These are phyloP conservation scores for Quercus dentata DNA, from an alignment of 306 rosid genomes.

Conservation along the genomic window DNA sequence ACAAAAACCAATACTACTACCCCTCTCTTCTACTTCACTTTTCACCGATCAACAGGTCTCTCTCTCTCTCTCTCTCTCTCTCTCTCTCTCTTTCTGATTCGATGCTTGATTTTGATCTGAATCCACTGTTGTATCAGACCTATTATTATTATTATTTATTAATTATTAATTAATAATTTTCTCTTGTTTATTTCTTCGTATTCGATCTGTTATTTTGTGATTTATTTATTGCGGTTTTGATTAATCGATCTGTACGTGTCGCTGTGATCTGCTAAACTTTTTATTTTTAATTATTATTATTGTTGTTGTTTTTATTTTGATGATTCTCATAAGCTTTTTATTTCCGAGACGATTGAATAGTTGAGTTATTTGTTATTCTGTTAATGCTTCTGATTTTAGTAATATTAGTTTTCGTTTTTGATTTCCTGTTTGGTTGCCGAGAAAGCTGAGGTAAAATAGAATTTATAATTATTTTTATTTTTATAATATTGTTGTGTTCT, in stretches of 20 bases:
- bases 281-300: too few species aligned
- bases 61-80: slow-evolving; percentile 2
- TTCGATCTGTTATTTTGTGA: background rate
- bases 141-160: background rate
- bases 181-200: background rate
- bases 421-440: background rate
- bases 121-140: background rate
- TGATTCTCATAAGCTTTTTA: background rate
- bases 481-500: background rate
- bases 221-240: background rate
- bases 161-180: too few species aligned
- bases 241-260: slow-evolving; percentile 28
- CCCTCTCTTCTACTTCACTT: background rate
- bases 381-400: background rate
- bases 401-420: background rate
- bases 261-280: background rate
- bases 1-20: background rate
- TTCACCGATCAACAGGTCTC: slow-evolving; percentile 22
- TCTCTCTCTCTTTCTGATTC: background rate
- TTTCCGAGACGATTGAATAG: background rate
- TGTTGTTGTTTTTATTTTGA: background rate
- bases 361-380: background rate
- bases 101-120: background rate
- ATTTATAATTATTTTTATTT: background rate
- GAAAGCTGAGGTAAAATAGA: background rate